These are phyloP conservation scores for Malus sieversii DNA, from an alignment of 306 rosid species.

Conservation along the genomic window DNA sequence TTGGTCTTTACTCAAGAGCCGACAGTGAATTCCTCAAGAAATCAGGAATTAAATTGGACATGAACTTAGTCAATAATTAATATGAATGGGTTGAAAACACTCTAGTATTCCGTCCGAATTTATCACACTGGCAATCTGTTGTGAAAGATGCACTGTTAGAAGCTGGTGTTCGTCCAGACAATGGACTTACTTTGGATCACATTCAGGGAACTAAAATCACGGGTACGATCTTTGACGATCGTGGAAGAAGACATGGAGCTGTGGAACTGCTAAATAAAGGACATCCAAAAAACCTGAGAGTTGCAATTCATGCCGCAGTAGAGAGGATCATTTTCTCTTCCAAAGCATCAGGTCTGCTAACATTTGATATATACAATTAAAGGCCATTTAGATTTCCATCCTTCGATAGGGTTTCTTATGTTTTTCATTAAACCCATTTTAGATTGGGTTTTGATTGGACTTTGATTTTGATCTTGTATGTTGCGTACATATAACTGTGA, in stretches of 20 bases:
- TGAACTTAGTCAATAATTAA: not conserved
- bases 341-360: too few relatives aligned
- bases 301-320: too few relatives aligned
- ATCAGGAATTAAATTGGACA: not conserved
- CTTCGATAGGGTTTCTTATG: too few relatives aligned
- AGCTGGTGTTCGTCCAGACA: not conserved
- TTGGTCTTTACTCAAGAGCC: not conserved
- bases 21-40: not conserved
- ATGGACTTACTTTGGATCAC: not conserved
- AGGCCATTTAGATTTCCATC: too few relatives aligned
- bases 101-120: not conserved
- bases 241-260: not conserved
- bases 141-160: not conserved
- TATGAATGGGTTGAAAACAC: not conserved
- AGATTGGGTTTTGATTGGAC: too few relatives aligned
- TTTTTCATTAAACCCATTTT: too few relatives aligned
- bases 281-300: not conserved
- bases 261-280: not conserved
- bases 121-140: not conserved
- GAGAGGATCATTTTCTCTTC: too few relatives aligned
- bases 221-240: not conserved
- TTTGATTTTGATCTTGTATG: too few relatives aligned
- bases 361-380: too few relatives aligned
- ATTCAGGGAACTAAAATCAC: not conserved
- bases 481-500: too few relatives aligned